Evolutionary conservation across 768 basidiomycete genomes (phyloP), one percentile per base, ranked within the genome.

Genomic region (Cystobasidiopsis lactophilus): DNA sequence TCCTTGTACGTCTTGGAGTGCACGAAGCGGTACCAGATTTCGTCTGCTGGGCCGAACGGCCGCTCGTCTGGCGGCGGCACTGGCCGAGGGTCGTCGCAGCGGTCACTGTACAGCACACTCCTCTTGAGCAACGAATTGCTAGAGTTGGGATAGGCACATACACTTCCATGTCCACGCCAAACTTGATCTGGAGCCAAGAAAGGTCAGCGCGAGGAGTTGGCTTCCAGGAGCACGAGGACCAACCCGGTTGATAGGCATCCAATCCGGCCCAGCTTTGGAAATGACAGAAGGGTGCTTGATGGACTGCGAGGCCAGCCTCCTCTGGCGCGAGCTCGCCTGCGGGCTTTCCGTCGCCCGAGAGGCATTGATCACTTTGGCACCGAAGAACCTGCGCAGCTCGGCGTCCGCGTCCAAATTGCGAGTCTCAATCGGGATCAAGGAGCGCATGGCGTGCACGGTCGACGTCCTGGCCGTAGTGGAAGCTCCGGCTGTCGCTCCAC

Each of bases 331-430:
- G 51, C 49, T 27, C 56, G 40, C 7, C 56, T 56, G 14, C 54
- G 41, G 16, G 9, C 33, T 35, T 35, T 35, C 9, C 33, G 7
- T 7, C 3, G 62, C 52, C 50, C 59, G 62, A 35, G 61, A 60
- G 1, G 53, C 13, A 7, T 39, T 75, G 9, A 95, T 75, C 53
- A 93, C 88, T 61, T 79, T 82, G 19, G 83, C 75, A 1, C 91
- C 91, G 63, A 98, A 98, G 72, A 95, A 91, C 57, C 78, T 80
- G 52, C 82, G 78, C 68, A 96, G 75, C 64, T 98, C 93, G 0
- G 80, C 80, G 54, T 91, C 86, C 11, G 78, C 72, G 57, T 96
- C 86, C 16, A 98, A 76, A 59, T 85, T 73, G 38, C 79, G 70
- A 1, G 79, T 70, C 0, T 83, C 85, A n/a, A 91, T 78, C 0